A percentile compares a stretch with the other conserved stretches of the same genome.
These are phyloP conservation scores for Begonia fuchsioides DNA, from an alignment of 306 rosid genomes.

Conservation along the genomic window DNA sequence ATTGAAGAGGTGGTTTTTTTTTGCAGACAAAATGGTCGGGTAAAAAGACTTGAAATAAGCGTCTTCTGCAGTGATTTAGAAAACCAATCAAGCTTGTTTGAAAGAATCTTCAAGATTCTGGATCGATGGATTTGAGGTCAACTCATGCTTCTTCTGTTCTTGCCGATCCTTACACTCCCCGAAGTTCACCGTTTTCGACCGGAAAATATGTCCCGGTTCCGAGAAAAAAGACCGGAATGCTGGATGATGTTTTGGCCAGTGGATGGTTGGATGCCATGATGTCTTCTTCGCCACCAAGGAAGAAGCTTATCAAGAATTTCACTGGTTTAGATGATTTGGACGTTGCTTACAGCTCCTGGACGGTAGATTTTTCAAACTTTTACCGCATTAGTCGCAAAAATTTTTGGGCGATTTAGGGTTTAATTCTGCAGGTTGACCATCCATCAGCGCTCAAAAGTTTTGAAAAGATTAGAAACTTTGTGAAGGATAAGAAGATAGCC, in stretches of 20 bases:
- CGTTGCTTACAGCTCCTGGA: constrained; percentile 43
- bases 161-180: constrained; percentile 57
- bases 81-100: too few species aligned
- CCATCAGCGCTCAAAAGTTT: constrained; percentile 74
- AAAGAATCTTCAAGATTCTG: constrained; percentile 2
- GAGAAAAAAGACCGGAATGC: constrained; percentile 38
- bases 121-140: constrained; percentile 60
- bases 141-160: constrained; percentile 52
- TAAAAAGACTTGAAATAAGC: constrained; percentile 7
- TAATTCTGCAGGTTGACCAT: constrained; percentile 35
- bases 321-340: constrained; percentile 44
- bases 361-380: constrained; percentile 19
- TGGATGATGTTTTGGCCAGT: constrained; percentile 67
- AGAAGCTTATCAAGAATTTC: constrained; percentile 44
- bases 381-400: too few species aligned
- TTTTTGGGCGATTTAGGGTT: too few species aligned
- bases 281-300: constrained; percentile 82
- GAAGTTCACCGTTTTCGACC: constrained; percentile 39
- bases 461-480: constrained; percentile 30
- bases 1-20: constrained; percentile 84
- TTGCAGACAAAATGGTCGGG: constrained; percentile 84
- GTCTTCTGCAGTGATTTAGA: too few species aligned
- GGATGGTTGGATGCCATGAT: constrained; percentile 96
- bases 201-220: constrained; percentile 33
- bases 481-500: constrained; percentile 58